Percentiles rank a stretch among this genome's conserved stretches.
Evolutionary conservation across 1,284 basidiomycete genomes (phyloP).

Genomic region (Melampsora americana): DNA sequence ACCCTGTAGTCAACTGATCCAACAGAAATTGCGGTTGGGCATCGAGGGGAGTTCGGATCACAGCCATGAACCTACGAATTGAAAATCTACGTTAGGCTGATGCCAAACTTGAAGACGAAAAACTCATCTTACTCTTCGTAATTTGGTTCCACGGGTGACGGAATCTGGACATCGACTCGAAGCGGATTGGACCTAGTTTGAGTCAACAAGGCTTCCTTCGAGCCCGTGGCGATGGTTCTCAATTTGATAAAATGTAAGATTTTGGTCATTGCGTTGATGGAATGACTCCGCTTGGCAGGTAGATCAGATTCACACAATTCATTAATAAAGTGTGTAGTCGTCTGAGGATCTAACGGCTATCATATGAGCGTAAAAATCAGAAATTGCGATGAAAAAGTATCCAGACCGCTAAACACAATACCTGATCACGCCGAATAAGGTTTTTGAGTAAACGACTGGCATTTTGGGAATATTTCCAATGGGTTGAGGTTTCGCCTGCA

Average conservation of each 20-base stretch:
- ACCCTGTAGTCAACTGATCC: constrained; percentile 80
- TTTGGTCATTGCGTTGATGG: constrained; percentile 67
- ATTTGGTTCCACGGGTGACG: constrained; percentile 24
- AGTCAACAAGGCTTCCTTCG: constrained; percentile 67
- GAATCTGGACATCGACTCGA: constrained; percentile 54
- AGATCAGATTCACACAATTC: constrained; percentile 65
- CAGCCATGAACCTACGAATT: constrained; percentile 13
- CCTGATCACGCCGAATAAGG: constrained; percentile 43
- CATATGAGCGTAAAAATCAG: not conserved
- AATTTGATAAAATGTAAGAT: constrained; percentile 76
- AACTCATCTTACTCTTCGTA: constrained; percentile 21
- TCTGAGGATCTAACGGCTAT: constrained; percentile 45
- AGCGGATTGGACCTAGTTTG: constrained; percentile 77
- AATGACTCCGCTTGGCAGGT: constrained; percentile 65
- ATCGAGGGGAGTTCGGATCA: constrained; percentile 7
- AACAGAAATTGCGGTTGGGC: constrained; percentile 57
- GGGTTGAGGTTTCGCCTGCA: constrained; percentile 32
- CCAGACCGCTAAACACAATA: not conserved
- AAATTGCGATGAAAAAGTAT: not conserved
- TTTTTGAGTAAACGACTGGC: constrained; percentile 43
- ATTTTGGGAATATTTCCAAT: constrained; percentile 45
- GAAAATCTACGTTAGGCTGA: not conserved
- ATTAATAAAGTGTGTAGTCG: constrained; percentile 50
- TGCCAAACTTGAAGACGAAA: not conserved
- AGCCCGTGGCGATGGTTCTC: constrained; percentile 69